These are phyloP conservation scores for Trichoderma sp. DNA, from an alignment of 2,329 filamentous ascomycete genomes.

Conservation along the genomic window DNA sequence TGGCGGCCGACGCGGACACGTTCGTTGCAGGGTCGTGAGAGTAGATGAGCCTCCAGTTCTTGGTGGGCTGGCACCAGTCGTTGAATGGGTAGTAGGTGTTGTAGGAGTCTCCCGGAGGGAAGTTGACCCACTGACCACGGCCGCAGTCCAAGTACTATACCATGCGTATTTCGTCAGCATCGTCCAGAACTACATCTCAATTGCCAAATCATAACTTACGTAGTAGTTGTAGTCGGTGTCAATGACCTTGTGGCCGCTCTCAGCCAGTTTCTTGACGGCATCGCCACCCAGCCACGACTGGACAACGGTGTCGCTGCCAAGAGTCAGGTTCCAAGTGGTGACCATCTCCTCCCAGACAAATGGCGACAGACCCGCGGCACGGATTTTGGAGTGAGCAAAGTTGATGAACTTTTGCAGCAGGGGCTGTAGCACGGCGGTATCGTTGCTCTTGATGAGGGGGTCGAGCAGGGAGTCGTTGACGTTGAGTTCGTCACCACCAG, in stretches of 20 bases:
- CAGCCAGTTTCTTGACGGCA: conserved; percentile 58
- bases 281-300: conserved; percentile 72
- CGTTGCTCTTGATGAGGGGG: conserved; percentile 65
- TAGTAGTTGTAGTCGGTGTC: conserved; percentile 75
- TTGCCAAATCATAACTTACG: conserved; percentile 45
- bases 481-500: conserved; percentile 85
- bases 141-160: conserved; percentile 76
- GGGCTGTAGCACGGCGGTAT: conserved; percentile 62
- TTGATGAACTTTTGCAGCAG: conserved; percentile 78
- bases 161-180: background rate
- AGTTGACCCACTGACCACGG: conserved; percentile 74
- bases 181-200: background rate
- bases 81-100: conserved; percentile 59
- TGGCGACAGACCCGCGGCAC: conserved; percentile 62
- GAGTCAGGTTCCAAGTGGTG: conserved; percentile 69
- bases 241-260: conserved; percentile 67
- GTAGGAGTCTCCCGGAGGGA: conserved; percentile 53
- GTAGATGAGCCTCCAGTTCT: conserved; percentile 81
- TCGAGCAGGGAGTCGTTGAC: conserved; percentile 64
- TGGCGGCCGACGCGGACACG: conserved; percentile 57
- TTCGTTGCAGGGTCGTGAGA: conserved; percentile 69
- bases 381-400: conserved; percentile 63
- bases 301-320: conserved; percentile 68
- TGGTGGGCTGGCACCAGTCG: conserved; percentile 77
- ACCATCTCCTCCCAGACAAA: conserved; percentile 89